Evolutionary conservation across 129 eudicot species (phyloP), one percentile per base, ranked within the genome.

Genomic region (Lonicera japonica): DNA sequence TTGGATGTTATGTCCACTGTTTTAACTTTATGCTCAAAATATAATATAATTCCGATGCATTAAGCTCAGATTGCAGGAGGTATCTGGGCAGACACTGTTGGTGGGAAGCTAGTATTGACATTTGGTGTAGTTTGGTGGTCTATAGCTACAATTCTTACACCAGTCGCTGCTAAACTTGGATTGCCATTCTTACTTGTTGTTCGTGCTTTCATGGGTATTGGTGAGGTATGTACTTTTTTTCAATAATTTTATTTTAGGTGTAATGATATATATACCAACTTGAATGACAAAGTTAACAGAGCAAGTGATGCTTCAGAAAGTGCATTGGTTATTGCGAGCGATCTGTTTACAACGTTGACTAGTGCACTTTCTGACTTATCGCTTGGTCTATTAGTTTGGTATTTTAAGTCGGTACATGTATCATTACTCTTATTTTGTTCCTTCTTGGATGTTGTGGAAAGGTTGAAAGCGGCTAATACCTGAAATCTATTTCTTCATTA

Each of bases 51-150:
- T 64, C 16, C 12, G 13, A 19, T 63, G 64, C n/a, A 58, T 29
- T 29, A 67, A 61, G 65, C 68, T 60, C 82, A 90, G 97, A 68
- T 90, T 68, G 97, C 97, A 59, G 97, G 97, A 70, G 97, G 97
- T 61, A 90, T 90, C 12, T 90, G 95, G 97, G 97, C 97, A 25
- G 97, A 90, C 89, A 90, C 94, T 53, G 84, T 86, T 52, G 97
- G 97, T 23, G 97, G 97, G 56, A 90, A 90, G 73, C 64, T 66
- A 58, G 97, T 90, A 48, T 76, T 90, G 59, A 95, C 85, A 41
- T 90, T 90, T 21, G 97, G 89, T 56, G 97, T 90, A 17, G 77
- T 86, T 67, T 90, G 97, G 97, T 90, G 97, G 97, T 90, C 97
- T 54, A 50, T 90, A 66, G 97, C 97, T 40, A 90, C 97, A 43